Evolutionary conservation across 2,329 filamentous ascomycete species (phyloP).

Genomic region (Claviceps lovelessii): DNA sequence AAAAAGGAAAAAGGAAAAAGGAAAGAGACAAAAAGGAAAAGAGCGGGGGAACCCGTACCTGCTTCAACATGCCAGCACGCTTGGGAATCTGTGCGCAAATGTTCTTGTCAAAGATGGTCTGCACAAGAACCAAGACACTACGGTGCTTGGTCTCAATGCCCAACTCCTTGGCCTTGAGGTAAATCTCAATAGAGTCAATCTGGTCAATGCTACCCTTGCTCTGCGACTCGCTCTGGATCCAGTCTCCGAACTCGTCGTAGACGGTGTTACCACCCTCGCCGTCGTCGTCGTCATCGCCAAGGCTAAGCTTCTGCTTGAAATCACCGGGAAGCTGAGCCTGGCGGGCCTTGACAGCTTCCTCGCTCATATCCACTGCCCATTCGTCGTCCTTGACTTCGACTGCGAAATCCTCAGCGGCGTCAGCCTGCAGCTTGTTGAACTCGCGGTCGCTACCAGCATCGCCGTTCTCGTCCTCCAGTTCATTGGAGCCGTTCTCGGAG

Average conservation of each 20-base stretch:
- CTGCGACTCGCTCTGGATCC: conserved; percentile 65
- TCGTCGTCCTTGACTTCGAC: conserved; percentile 66
- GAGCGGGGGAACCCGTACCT: conserved; percentile 34
- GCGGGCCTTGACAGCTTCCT: conserved; percentile 87
- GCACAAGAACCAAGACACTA: conserved; percentile 78
- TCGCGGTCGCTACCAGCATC: conserved; percentile 83
- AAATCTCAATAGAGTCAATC: conserved; percentile 80
- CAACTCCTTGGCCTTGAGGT: conserved; percentile 91
- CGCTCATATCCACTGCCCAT: conserved; percentile 94
- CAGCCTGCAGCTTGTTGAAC: conserved; percentile 65
- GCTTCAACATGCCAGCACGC: conserved; percentile 78
- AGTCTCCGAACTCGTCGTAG: conserved; percentile 86
- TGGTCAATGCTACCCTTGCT: conserved; percentile 61
- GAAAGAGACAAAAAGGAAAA: neutral
- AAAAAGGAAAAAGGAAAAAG: too few relatives aligned
- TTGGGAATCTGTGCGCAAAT: conserved; percentile 75
- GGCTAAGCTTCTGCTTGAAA: conserved; percentile 79
- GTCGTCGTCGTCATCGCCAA: conserved; percentile 71
- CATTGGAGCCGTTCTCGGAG: conserved; percentile 35
- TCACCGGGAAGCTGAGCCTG: conserved; percentile 87
- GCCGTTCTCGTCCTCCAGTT: conserved; percentile 33
- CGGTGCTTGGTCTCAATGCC: conserved; percentile 91
- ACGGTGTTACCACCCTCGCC: conserved; percentile 61
- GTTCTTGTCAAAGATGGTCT: conserved; percentile 85
- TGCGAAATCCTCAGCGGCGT: conserved; percentile 33